phyloP scores from a whole-genome alignment of 1,139 yeast species.

The Lodderomyces beijingensis region DNA sequence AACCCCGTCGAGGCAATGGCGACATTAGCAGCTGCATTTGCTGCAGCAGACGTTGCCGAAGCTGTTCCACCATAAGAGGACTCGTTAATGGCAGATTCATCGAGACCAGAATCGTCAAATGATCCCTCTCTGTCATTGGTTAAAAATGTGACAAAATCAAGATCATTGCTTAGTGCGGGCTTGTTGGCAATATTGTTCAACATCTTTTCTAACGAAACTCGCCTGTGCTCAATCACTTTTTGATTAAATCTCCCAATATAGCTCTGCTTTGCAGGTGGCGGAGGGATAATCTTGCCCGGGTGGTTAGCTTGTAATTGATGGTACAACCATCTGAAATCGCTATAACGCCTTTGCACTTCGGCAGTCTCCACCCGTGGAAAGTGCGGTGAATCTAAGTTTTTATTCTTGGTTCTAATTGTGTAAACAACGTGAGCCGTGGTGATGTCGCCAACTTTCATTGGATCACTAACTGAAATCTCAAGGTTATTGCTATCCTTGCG shows the following conservation, averaged over 20 bases:
- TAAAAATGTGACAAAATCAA: slow-evolving; percentile 73
- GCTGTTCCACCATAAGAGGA: slow-evolving; percentile 41
- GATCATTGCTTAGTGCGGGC: slow-evolving; percentile 58
- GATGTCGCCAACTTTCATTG: slow-evolving; percentile 85
- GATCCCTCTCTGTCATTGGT: slow-evolving; percentile 23
- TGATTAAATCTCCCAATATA: slow-evolving; percentile 81
- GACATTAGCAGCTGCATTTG: slow-evolving; percentile 16
- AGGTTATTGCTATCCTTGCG: slow-evolving; percentile 25
- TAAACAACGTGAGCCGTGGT: slow-evolving; percentile 88
- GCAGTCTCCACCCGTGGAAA: slow-evolving; percentile 32
- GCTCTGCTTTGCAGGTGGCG: slow-evolving; percentile 95
- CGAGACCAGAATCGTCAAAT: slow-evolving; percentile 57
- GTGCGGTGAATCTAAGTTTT: slow-evolving; percentile 20
- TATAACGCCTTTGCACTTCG: slow-evolving; percentile 70
- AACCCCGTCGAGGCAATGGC: slow-evolving; percentile 40
- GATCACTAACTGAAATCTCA: slow-evolving; percentile 81
- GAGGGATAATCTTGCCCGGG: slow-evolving; percentile 90
- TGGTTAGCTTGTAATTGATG: slow-evolving; percentile 82
- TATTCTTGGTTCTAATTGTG: slow-evolving; percentile 59
- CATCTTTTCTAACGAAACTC: slow-evolving; percentile 88
- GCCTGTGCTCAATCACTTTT: slow-evolving; percentile 80
- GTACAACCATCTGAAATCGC: slow-evolving; percentile 84
- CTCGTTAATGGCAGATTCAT: slow-evolving; percentile 30
- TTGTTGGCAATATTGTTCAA: slow-evolving; percentile 60
- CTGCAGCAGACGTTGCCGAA: slow-evolving; percentile 15